These are phyloP conservation scores for Mycena latifolia DNA, from an alignment of 768 basidiomycete species.

Conservation along the genomic window DNA sequence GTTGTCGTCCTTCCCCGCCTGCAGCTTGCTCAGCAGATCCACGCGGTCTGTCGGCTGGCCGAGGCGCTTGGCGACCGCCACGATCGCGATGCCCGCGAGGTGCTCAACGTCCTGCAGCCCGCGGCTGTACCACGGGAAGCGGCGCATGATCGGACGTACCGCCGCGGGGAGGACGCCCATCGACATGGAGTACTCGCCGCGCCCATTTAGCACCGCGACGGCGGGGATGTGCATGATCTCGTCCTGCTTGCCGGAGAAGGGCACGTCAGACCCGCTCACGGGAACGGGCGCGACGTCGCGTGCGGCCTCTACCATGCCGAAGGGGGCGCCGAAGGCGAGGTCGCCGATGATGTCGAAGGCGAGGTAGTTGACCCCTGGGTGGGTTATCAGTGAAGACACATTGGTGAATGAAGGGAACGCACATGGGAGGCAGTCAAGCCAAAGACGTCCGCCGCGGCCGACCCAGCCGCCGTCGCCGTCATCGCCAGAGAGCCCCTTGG, in stretches of 20 bases:
- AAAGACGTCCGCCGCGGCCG: slow-evolving; percentile 72
- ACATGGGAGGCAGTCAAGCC: slow-evolving; percentile 84
- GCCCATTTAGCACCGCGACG: slow-evolving; percentile 86
- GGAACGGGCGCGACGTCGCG: slow-evolving; percentile 82
- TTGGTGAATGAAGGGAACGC: slow-evolving; percentile 37
- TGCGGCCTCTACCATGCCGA: slow-evolving; percentile 86
- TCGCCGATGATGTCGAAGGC: slow-evolving; percentile 85
- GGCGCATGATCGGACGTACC: slow-evolving; percentile 72
- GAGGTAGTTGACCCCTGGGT: slow-evolving; percentile 64
- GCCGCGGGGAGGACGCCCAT: slow-evolving; percentile 82
- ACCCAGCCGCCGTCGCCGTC: slow-evolving; percentile 78
- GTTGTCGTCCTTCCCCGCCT: slow-evolving; percentile 80
- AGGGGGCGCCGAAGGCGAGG: slow-evolving; percentile 88
- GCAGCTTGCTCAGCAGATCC: slow-evolving; percentile 87
- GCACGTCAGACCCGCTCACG: slow-evolving; percentile 63
- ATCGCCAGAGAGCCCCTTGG: slow-evolving; percentile 65
- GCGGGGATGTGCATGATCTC: slow-evolving; percentile 79
- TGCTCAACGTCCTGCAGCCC: slow-evolving; percentile 76
- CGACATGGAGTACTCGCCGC: slow-evolving; percentile 88
- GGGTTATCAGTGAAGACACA: background rate
- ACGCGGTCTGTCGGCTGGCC: slow-evolving; percentile 76
- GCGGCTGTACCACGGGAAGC: slow-evolving; percentile 82
- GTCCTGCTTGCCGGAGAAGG: slow-evolving; percentile 60
- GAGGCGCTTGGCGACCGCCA: slow-evolving; percentile 84
- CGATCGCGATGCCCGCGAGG: slow-evolving; percentile 83